phyloP scores from a whole-genome alignment of 805 yeast genomes.

The Priceomyces haplophilus region DNA sequence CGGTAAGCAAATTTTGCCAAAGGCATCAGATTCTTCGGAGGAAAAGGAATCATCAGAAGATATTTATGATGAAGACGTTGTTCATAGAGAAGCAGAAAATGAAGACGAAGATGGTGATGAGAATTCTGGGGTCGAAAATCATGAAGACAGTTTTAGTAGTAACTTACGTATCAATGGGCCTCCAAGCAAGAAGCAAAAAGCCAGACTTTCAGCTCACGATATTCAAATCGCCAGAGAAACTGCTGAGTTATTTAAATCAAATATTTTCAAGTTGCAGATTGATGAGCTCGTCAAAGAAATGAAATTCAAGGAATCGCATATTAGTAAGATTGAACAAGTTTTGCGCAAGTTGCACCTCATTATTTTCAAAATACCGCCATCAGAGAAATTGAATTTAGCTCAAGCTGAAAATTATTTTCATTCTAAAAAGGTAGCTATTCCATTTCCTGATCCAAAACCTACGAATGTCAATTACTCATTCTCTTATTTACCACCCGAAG shows the following conservation, averaged over 20 bases:
- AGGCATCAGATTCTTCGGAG: background rate
- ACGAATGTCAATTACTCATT: conserved; percentile 67
- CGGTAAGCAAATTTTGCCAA: background rate
- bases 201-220: conserved; percentile 66
- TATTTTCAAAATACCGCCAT: conserved; percentile 61
- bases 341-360: conserved; percentile 70
- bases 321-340: conserved; percentile 65
- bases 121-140: conserved; percentile 18
- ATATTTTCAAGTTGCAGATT: conserved; percentile 90
- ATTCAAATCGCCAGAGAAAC: conserved; percentile 91
- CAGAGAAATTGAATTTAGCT: conserved; percentile 47
- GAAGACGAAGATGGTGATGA: conserved; percentile 20
- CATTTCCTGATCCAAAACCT: conserved; percentile 91
- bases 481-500: conserved; percentile 64
- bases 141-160: conserved; percentile 5
- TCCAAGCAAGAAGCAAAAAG: conserved; percentile 34
- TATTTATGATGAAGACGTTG: background rate
- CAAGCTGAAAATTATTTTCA: conserved; percentile 58
- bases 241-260: conserved; percentile 90
- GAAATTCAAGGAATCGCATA: conserved; percentile 65
- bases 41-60: background rate
- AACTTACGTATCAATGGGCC: too few relatives aligned
- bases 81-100: background rate
- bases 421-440: conserved; percentile 57
- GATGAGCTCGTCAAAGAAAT: conserved; percentile 87